Percentiles rank a stretch among this genome's conserved stretches.
These are phyloP conservation scores for Vanrija pseudolonga DNA, from an alignment of 1,284 basidiomycete species.

Conservation along the genomic window DNA sequence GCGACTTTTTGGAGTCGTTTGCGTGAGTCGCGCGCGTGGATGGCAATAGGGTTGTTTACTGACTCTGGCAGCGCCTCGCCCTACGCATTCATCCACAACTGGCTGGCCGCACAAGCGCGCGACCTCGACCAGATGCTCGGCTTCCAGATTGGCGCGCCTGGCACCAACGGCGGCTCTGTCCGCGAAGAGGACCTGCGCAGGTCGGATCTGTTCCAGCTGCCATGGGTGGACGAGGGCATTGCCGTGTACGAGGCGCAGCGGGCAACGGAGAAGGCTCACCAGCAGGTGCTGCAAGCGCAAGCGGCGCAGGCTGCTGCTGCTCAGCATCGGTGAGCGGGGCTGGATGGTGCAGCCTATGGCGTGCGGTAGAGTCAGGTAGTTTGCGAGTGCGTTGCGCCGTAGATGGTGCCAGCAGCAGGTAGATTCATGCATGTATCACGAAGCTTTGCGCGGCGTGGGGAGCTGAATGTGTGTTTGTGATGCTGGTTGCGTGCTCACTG, in stretches of 20 bases:
- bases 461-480: too few species aligned
- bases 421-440: too few species aligned
- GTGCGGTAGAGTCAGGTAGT: too few species aligned
- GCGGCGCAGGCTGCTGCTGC: too few species aligned
- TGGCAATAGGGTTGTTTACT: neutral
- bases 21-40: slow-evolving; percentile 48
- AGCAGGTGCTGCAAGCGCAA: neutral
- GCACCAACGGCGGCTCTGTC: slow-evolving; percentile 53
- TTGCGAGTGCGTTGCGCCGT: neutral
- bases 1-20: slow-evolving; percentile 80
- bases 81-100: slow-evolving; percentile 73
- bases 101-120: slow-evolving; percentile 84
- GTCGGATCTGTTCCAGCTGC: slow-evolving; percentile 82
- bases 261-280: slow-evolving; percentile 8
- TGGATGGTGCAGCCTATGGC: too few species aligned
- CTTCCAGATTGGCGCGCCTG: slow-evolving; percentile 64
- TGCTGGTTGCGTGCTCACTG: too few species aligned
- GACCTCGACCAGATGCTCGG: slow-evolving; percentile 87
- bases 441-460: too few species aligned
- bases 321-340: too few species aligned
- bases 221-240: slow-evolving; percentile 63
- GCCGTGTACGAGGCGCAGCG: slow-evolving; percentile 43
- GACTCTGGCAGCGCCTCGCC: slow-evolving; percentile 27
- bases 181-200: slow-evolving; percentile 80
- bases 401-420: neutral